Conservation (phyloP, 2,329 filamentous ascomycete genomes). For the Penicillium hesseltinei region DNA sequence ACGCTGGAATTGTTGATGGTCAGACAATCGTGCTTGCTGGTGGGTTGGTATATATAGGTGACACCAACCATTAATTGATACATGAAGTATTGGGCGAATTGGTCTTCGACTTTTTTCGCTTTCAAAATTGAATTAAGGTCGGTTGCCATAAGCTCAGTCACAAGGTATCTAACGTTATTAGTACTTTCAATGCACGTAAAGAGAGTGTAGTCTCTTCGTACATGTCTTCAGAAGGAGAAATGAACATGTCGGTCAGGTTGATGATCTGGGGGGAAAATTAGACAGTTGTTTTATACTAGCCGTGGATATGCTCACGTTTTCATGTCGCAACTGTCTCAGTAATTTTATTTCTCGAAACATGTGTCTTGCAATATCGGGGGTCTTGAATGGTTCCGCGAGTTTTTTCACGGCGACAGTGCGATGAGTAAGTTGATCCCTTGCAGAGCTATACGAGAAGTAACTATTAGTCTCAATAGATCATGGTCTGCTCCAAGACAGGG, state of each 20-base stretch:
- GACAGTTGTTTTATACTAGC: neutral
- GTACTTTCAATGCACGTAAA: neutral
- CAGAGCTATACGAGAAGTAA: slow-evolving; percentile 64
- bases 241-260: slow-evolving; percentile 98
- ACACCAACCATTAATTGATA: slow-evolving; percentile 86
- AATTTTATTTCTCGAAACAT: slow-evolving; percentile 97
- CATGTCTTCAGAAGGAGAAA: slow-evolving; percentile 98
- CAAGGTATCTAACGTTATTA: slow-evolving; percentile 71
- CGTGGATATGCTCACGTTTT: slow-evolving; percentile 66
- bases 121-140: slow-evolving; percentile 93
- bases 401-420: slow-evolving; percentile 99
- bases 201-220: slow-evolving; percentile 47
- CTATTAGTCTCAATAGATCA: neutral
- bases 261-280: slow-evolving; percentile 66
- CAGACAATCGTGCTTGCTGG: neutral
- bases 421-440: slow-evolving; percentile 91
- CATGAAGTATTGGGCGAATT: slow-evolving; percentile 99
- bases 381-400: slow-evolving; percentile 99
- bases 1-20: slow-evolving; percentile 58
- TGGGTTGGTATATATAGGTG: neutral
- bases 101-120: slow-evolving; percentile 91
- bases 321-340: slow-evolving; percentile 90
- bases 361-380: slow-evolving; percentile 92
- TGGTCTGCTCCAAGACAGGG: slow-evolving; percentile 14
- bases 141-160: slow-evolving; percentile 94